These are phyloP conservation scores for Sugiyamaella mastotermitis DNA, from an alignment of 805 yeast species.

Conservation along the genomic window DNA sequence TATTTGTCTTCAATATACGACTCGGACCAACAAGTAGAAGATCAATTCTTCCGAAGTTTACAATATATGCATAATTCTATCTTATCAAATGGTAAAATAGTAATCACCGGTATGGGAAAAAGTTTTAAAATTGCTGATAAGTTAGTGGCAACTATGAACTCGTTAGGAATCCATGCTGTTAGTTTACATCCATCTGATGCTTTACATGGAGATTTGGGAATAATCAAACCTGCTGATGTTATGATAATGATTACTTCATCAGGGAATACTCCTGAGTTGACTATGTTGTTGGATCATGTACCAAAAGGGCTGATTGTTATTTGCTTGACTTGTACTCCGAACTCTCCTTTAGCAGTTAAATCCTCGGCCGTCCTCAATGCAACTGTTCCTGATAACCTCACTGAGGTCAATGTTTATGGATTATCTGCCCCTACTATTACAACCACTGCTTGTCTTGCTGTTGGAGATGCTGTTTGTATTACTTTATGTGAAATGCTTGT, in stretches of 20 bases:
- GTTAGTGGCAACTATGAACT: constrained; percentile 74
- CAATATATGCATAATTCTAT: constrained; percentile 35
- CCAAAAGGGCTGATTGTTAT: constrained; percentile 49
- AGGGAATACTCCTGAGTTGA: constrained; percentile 76
- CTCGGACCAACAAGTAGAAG: constrained; percentile 21
- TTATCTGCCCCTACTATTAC: constrained; percentile 84
- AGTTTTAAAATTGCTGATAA: constrained; percentile 74
- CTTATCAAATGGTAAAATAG: constrained; percentile 56
- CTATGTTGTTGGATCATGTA: constrained; percentile 50
- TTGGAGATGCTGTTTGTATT: constrained; percentile 74
- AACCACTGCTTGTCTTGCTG: constrained; percentile 65
- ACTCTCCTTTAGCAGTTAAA: constrained; percentile 48
- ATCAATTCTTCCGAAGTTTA: constrained; percentile 27
- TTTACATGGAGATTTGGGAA: constrained; percentile 83
- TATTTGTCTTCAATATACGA: constrained; percentile 26
- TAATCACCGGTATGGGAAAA: constrained; percentile 81
- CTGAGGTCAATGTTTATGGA: constrained; percentile 65
- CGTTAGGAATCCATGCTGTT: constrained; percentile 64
- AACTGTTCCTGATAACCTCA: constrained; percentile 49
- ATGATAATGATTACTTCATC: constrained; percentile 68
- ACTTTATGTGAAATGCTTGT: constrained; percentile 66
- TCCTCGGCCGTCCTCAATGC: constrained; percentile 55
- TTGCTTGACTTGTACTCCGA: constrained; percentile 55
- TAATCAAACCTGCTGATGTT: constrained; percentile 50
- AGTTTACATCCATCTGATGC: constrained; percentile 81